Percentiles rank a stretch among this genome's conserved stretches.
Evolutionary conservation across 2,329 filamentous ascomycete genomes (phyloP).

Genomic region (Aaosphaeria pasadenensis): DNA sequence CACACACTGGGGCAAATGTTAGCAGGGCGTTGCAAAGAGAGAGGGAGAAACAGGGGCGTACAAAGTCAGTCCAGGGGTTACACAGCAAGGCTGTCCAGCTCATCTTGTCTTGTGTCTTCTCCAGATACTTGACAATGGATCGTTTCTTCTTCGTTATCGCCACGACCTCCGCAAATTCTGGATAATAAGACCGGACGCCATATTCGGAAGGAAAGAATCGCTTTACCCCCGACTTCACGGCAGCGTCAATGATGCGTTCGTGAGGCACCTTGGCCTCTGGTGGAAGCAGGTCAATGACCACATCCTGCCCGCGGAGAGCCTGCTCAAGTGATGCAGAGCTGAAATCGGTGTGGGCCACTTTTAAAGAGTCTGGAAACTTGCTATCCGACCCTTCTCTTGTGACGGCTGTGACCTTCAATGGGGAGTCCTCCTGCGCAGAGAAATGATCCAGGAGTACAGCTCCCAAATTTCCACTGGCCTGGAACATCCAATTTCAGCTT

Average conservation of each 20-base stretch:
- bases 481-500: background rate
- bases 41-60: too few relatives aligned
- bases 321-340: background rate
- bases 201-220: background rate
- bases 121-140: background rate
- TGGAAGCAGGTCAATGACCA: background rate
- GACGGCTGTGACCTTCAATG: background rate
- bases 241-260: background rate
- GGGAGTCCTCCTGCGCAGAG: background rate
- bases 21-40: too few relatives aligned
- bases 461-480: background rate
- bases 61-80: too few relatives aligned
- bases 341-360: background rate
- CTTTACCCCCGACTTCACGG: background rate
- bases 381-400: background rate
- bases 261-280: background rate
- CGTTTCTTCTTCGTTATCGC: background rate
- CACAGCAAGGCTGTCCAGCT: background rate
- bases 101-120: background rate
- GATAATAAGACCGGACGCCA: background rate
- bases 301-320: background rate
- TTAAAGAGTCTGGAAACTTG: background rate
- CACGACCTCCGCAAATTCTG: background rate
- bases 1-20: too few relatives aligned
- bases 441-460: background rate